Conservation (phyloP, 495 filamentous ascomycete species). For the Delitschia confertaspora region DNA sequence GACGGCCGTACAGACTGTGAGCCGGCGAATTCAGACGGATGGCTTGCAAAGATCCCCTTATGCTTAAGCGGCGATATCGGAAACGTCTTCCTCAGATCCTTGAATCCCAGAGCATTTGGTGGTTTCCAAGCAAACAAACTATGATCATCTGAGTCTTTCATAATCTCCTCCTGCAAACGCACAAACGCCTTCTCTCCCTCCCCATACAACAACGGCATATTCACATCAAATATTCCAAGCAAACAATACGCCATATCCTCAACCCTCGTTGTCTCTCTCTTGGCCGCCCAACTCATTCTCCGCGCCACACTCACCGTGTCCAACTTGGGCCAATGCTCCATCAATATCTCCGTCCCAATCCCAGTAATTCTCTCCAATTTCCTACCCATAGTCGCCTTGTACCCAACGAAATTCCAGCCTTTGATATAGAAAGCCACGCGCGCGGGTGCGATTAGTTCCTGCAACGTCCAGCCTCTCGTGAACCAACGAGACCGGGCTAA, state of each 20-base stretch:
- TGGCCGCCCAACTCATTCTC: constrained; percentile 19
- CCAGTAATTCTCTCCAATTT: constrained; percentile 9
- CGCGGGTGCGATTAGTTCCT: constrained; percentile 19
- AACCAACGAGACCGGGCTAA: constrained; percentile 15
- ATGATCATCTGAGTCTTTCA: constrained; percentile 17
- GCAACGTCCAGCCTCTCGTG: constrained; percentile 24
- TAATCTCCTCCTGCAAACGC: constrained; percentile 22
- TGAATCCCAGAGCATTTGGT: neutral
- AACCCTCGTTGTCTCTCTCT: constrained; percentile 9
- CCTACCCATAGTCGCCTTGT: neutral
- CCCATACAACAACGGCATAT: constrained; percentile 23
- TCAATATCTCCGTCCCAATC: constrained; percentile 4
- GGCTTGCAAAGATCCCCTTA: neutral
- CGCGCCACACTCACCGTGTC: constrained; percentile 1
- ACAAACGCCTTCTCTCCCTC: constrained; percentile 22
- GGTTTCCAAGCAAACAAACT: constrained; percentile 6
- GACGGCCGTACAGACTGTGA: neutral
- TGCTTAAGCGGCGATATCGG: neutral
- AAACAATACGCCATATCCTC: constrained; percentile 26
- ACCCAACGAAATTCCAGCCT: constrained; percentile 10
- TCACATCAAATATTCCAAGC: constrained; percentile 23
- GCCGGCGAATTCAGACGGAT: constrained; percentile 9
- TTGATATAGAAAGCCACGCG: constrained; percentile 7
- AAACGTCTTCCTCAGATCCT: neutral
- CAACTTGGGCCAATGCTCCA: neutral